Evolutionary conservation across 1,284 basidiomycete species (phyloP).

Genomic region (Cerrena zonata): DNA sequence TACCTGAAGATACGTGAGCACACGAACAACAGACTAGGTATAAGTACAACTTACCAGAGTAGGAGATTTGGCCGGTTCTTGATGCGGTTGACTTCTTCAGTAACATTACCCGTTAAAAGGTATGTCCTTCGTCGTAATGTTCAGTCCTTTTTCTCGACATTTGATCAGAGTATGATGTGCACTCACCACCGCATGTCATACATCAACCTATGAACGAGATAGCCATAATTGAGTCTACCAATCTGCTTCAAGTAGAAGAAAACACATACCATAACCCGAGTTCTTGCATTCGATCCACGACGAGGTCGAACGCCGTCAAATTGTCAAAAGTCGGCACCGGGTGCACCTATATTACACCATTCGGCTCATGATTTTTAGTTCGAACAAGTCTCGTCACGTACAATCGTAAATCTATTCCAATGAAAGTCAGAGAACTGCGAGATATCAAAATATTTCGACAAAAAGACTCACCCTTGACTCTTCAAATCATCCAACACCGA

Average conservation of each 20-base stretch:
- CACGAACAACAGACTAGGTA: background rate
- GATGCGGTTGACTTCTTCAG: conserved; percentile 60
- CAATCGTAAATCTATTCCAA: conserved; percentile 22
- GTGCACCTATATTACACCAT: conserved; percentile 41
- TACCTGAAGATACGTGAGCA: conserved; percentile 31
- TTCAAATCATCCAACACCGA: conserved; percentile 53
- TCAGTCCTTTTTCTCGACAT: background rate
- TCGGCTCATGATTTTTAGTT: background rate
- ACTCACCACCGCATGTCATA: conserved; percentile 67
- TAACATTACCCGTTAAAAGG: conserved; percentile 57
- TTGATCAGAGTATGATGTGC: background rate
- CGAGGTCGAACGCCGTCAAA: conserved; percentile 46
- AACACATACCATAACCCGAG: conserved; percentile 39
- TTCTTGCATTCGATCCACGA: conserved; percentile 66
- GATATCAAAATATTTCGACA: background rate
- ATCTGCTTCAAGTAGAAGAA: background rate
- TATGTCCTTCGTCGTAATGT: conserved; percentile 41
- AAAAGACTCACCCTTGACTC: conserved; percentile 49
- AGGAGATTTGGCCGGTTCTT: conserved; percentile 63
- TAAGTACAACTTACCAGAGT: conserved; percentile 47
- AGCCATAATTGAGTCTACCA: background rate
- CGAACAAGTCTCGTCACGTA: conserved; percentile 9
- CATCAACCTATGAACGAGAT: conserved; percentile 39
- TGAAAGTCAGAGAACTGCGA: background rate
- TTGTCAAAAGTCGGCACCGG: conserved; percentile 61